phyloP scores from a whole-genome alignment of 768 basidiomycete species.

The Leccinum incarnatum region DNA sequence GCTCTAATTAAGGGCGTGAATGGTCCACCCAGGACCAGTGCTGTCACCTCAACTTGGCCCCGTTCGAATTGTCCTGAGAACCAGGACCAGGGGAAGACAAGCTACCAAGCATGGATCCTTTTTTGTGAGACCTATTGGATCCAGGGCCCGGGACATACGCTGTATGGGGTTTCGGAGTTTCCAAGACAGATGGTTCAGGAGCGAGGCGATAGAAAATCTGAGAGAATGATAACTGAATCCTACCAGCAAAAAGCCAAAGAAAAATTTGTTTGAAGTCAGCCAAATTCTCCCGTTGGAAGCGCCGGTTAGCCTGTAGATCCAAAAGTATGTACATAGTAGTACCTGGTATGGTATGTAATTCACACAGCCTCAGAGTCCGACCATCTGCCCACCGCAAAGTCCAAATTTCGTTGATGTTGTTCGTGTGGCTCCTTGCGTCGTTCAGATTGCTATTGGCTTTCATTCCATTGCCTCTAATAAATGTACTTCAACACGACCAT shows the following conservation, averaged over 20 bases:
- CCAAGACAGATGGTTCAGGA: background rate
- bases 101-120: background rate
- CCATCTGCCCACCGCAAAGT: background rate
- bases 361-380: background rate
- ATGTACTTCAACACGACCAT: slow-evolving; percentile 59
- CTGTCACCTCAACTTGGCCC: no score
- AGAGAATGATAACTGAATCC: background rate
- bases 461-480: slow-evolving; percentile 42
- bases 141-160: background rate
- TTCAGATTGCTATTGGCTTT: slow-evolving; percentile 53
- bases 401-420: background rate
- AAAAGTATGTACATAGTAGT: background rate
- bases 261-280: background rate
- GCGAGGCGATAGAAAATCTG: background rate
- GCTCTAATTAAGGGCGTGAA: background rate
- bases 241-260: background rate
- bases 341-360: background rate
- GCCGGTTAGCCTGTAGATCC: no score
- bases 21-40: background rate
- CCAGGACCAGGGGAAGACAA: background rate
- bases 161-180: background rate
- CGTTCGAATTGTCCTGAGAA: background rate
- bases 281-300: background rate
- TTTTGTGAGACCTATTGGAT: background rate
- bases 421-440: slow-evolving; percentile 42